Evolutionary conservation across 345 rosid species (phyloP), one percentile per base, ranked within the genome.

Genomic region (Dimocarpus longan): DNA sequence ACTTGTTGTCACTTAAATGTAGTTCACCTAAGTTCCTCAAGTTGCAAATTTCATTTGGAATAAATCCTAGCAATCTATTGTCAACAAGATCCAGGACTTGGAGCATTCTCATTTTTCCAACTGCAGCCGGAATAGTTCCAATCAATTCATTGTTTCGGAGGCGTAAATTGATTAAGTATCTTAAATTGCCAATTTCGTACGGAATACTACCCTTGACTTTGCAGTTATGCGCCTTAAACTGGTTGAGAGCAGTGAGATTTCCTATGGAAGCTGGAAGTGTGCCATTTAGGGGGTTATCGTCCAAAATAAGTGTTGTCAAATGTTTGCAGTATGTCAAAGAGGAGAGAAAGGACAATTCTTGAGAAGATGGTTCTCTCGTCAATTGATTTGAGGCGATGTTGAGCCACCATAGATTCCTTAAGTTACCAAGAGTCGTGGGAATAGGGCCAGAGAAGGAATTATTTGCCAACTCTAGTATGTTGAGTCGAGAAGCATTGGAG

Each of bases 161-260:
- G 39, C 1, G 4, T 32, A 84, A 10, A 16, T 0, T 1, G 21
- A 19, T 40, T 71, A 75, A 32, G 80, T 64, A n/a, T 10, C 40
- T 78, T 18, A 78, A n/a, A 43, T 66, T 75, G 0, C 76, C 76
- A 9, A 80, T 63, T 68, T 63, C 86, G 42, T 16, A 10, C 3
- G 80, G 75, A 37, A 79, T 82, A 5, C 18, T 57, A 24, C 85
- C 82, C 0, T 40, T 39, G 11, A 74, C 1, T 4, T n/a, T 62
- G 72, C 78, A 74, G 28, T 75, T 0, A 15, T 15, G 0, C 5
- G 71, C 15, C 8, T 5, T 0, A 9, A 82, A 18, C 0, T 1
- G 0, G 21, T 46, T 9, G 19, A 78, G 16, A 15, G 16, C 6
- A 22, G 79, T 62, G 18, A 80, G 71, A 80, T 69, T 80, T 4